phyloP scores from a whole-genome alignment of 1,284 basidiomycete genomes.

The Chiua sp. region DNA sequence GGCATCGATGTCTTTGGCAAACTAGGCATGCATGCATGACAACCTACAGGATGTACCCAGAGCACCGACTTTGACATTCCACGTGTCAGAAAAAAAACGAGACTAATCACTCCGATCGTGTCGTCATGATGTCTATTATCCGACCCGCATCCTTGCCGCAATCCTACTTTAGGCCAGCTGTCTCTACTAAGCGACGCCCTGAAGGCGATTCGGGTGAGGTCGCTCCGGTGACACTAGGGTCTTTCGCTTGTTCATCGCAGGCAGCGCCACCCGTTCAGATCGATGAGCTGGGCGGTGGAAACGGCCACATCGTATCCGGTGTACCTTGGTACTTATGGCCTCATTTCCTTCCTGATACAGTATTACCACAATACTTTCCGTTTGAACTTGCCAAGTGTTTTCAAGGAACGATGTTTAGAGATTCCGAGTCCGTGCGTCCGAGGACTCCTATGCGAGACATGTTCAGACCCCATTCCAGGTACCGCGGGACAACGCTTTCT shows the following conservation, averaged over 20 bases:
- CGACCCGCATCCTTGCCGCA: conserved; percentile 53
- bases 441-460: background rate
- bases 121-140: conserved; percentile 28
- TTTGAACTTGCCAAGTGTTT: conserved; percentile 67
- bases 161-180: conserved; percentile 81
- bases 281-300: conserved; percentile 71
- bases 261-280: conserved; percentile 78
- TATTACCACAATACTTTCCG: conserved; percentile 62
- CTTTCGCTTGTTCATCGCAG: conserved; percentile 85
- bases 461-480: conserved; percentile 57
- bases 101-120: background rate
- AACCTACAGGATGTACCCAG: too few species aligned
- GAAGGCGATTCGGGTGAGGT: conserved; percentile 63
- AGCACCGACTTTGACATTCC: too few species aligned
- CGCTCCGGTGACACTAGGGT: conserved; percentile 61
- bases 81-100: background rate
- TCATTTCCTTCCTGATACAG: conserved; percentile 2
- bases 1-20: too few species aligned
- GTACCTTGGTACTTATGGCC: conserved; percentile 36
- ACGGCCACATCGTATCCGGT: conserved; percentile 74
- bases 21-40: too few species aligned
- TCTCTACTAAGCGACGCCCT: conserved; percentile 50
- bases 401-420: conserved; percentile 57
- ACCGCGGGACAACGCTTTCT: conserved; percentile 72
- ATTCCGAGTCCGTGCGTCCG: conserved; percentile 45